Conservation (phyloP, 1,284 basidiomycete genomes). For the Cryptococcus sp. region DNA sequence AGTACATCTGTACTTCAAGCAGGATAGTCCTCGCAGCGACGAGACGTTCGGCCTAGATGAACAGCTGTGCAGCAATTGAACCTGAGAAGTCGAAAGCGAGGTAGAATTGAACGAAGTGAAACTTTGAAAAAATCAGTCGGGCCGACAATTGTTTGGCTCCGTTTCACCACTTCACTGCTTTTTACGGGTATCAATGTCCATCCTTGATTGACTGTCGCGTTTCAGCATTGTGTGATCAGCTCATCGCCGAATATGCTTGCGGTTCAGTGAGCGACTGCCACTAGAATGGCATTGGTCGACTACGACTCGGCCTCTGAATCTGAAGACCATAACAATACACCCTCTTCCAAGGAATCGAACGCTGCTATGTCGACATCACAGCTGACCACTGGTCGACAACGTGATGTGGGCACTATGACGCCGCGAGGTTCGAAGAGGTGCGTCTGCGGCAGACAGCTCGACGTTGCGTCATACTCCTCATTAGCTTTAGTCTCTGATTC, state of each 20-base stretch:
- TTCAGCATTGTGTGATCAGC: too few species aligned
- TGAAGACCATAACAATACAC: neutral
- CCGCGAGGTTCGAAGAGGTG: neutral
- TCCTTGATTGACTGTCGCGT: too few species aligned
- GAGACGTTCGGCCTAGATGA: neutral
- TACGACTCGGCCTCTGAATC: slow-evolving; percentile 15
- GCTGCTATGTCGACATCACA: too few species aligned
- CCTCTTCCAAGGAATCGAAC: neutral
- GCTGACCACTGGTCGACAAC: neutral
- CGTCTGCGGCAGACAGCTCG: too few species aligned
- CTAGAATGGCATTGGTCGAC: slow-evolving; percentile 18
- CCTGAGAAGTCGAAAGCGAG: neutral
- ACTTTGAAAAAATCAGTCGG: neutral
- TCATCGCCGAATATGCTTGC: too few species aligned
- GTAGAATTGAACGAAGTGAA: neutral
- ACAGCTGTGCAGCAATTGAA: neutral
- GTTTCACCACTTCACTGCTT: too few species aligned
- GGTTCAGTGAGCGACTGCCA: too few species aligned
- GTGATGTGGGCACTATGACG: neutral
- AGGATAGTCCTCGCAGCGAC: neutral
- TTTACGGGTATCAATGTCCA: too few species aligned
- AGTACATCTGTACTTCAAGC: slow-evolving; percentile 42
- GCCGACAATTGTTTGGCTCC: neutral
- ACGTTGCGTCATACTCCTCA: too few species aligned
- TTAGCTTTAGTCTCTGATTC: too few species aligned